A percentile compares a stretch with the other conserved stretches of the same genome.
Conservation (phyloP, 2,329 filamentous ascomycete genomes). For the Colletotrichum aenigma region DNA sequence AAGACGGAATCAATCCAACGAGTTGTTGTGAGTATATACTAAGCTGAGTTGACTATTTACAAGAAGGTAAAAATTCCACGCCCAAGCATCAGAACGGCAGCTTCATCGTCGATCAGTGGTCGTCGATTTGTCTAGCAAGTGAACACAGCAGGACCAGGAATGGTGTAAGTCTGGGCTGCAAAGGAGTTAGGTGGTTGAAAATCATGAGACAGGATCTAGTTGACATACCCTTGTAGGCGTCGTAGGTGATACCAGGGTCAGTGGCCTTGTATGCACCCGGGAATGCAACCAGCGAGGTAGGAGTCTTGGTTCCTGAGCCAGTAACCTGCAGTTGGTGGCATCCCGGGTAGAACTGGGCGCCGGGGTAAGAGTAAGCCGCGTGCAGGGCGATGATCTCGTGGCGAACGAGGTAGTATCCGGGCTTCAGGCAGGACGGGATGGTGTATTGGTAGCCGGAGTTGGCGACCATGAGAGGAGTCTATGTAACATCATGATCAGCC, state of each 20-base stretch:
- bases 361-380: constrained; percentile 50
- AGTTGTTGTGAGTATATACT: neutral
- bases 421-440: constrained; percentile 56
- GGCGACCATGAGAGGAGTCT: constrained; percentile 47
- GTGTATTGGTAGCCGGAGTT: constrained; percentile 52
- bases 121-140: constrained; percentile 37
- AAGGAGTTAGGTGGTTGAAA: constrained; percentile 41
- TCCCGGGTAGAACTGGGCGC: constrained; percentile 62
- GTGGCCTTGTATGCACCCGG: constrained; percentile 56
- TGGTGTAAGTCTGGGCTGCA: constrained; percentile 38
- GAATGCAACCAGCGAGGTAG: constrained; percentile 50
- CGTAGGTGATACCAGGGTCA: constrained; percentile 57
- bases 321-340: constrained; percentile 62
- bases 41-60: neutral
- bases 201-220: constrained; percentile 37
- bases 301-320: constrained; percentile 48
- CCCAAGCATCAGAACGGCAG: neutral
- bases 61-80: neutral
- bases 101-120: neutral
- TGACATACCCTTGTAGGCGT: constrained; percentile 50
- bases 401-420: constrained; percentile 62
- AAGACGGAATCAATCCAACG: neutral
- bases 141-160: constrained; percentile 53
- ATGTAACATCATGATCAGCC: neutral
- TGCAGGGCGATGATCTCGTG: constrained; percentile 64